Conservation (phyloP, 2,329 filamentous ascomycete species). For the Xylariaceae sp. region DNA sequence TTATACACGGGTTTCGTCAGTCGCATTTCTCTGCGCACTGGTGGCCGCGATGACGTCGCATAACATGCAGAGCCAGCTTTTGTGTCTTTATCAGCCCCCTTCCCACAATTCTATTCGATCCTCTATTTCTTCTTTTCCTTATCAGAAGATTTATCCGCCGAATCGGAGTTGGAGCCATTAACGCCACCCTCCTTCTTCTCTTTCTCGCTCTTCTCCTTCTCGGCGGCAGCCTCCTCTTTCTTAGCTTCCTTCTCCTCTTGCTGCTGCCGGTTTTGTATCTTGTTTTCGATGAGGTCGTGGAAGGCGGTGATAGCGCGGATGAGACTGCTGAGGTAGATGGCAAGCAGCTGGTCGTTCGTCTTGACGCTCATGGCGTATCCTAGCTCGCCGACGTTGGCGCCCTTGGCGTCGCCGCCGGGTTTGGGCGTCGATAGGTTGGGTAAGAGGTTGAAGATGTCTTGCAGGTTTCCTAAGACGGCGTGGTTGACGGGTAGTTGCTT, state of each 20-base stretch:
- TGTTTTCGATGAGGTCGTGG: constrained; percentile 99
- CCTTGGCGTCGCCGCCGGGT: constrained; percentile 55
- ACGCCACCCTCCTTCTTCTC: constrained; percentile 39
- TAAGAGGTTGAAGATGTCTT: constrained; percentile 97
- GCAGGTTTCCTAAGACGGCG: constrained; percentile 94
- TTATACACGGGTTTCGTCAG: too few species aligned
- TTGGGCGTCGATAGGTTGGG: constrained; percentile 90
- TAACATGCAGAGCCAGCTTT: too few species aligned
- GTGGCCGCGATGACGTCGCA: too few species aligned
- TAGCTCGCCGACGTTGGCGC: constrained; percentile 66
- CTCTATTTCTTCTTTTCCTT: constrained; percentile 47
- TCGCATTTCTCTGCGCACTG: too few species aligned
- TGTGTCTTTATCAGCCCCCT: too few species aligned
- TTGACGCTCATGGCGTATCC: constrained; percentile 98
- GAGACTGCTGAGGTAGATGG: constrained; percentile 93
- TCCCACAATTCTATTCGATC: constrained; percentile 18
- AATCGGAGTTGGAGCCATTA: constrained; percentile 54
- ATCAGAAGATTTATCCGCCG: constrained; percentile 35
- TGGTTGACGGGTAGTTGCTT: constrained; percentile 93
- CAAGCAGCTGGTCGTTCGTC: constrained; percentile 98
- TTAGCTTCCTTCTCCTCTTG: constrained; percentile 92
- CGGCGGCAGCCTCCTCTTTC: constrained; percentile 51
- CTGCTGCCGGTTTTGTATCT: constrained; percentile 97
- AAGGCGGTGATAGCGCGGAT: constrained; percentile 98
- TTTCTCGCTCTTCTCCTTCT: constrained; percentile 57